These are phyloP conservation scores for Apiospora malaysiana DNA, from an alignment of 2,329 filamentous ascomycete genomes.

Conservation along the genomic window DNA sequence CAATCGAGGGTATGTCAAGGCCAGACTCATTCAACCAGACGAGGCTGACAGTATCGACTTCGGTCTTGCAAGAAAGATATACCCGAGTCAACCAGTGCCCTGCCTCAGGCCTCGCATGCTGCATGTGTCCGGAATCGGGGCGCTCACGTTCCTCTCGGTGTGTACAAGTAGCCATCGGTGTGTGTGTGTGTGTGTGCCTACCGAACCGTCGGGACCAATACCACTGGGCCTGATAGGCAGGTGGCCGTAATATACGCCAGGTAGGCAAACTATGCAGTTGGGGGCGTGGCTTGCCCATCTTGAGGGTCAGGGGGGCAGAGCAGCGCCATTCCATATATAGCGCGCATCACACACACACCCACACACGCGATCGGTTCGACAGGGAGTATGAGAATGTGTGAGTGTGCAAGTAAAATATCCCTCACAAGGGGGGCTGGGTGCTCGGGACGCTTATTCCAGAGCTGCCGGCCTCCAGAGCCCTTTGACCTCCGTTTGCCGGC, in stretches of 20 bases:
- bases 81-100: neutral
- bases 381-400: neutral
- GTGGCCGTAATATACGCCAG: slow-evolving; percentile 1
- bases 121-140: neutral
- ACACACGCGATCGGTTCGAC: neutral
- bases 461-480: neutral
- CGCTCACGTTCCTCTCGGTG: neutral
- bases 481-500: neutral
- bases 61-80: neutral
- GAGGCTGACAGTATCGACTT: neutral
- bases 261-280: slow-evolving; percentile 5
- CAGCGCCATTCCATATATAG: slow-evolving; percentile 2
- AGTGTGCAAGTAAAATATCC: neutral
- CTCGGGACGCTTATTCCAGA: neutral
- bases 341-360: neutral
- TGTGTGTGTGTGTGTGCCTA: neutral
- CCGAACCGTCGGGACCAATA: neutral
- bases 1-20: neutral
- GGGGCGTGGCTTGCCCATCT: neutral
- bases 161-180: neutral
- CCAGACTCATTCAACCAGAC: neutral
- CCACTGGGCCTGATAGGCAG: neutral
- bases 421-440: neutral
- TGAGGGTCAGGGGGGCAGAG: neutral
- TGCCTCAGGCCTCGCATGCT: neutral